Evolutionary conservation across 148 eudicot species (phyloP), one percentile per base, ranked within the genome.

Genomic region (Linanthus parryae): DNA sequence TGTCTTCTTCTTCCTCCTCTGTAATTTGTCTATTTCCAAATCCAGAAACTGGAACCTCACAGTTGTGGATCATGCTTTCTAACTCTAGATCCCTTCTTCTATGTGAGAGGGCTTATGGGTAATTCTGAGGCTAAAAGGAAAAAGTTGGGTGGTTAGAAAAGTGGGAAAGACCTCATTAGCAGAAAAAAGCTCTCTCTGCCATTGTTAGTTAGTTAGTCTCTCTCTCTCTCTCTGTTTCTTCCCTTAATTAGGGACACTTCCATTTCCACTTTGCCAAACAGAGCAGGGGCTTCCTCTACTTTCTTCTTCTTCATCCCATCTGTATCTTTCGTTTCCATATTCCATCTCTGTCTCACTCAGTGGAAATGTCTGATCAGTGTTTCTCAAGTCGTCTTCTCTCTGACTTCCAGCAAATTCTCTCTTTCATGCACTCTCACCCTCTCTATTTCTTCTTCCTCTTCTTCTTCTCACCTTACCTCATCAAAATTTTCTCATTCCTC

Each of bases 381-480:
- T 61, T 58, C 28, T 59, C 68, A 56, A 61, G 25, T 29, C 57
- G 69, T 27, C 16, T 59, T 3, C 43, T 58, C 46, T 63, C 69
- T 63, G 71, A 75, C 61, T 61, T 83, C 2, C 24, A 56, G 28
- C 43, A 42, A 1, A 12, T 77, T n/a, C 59, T 31, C 7, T 64
- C 80, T 19, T 71, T 56, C 45, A 35, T 83, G 44, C 20, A 69
- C 28, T 79, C 80, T 3, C 74, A 81, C 29, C 84, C 87, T 56
- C 69, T 92, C 19, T 84, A 84, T 63, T 72, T 82, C 16, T 82
- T 73, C 7, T 88, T 81, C 78, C 63, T 84, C 50, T 58, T 88
- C 45, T 80, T 84, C 77, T 88, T 82, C 84, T 88, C 79, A 1
- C 99, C 95, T 23, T 85, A 82, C 75, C 66, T 94, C 19, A 30